phyloP scores from a whole-genome alignment of 1,284 basidiomycete species.

The Apiotrichum sp. region DNA sequence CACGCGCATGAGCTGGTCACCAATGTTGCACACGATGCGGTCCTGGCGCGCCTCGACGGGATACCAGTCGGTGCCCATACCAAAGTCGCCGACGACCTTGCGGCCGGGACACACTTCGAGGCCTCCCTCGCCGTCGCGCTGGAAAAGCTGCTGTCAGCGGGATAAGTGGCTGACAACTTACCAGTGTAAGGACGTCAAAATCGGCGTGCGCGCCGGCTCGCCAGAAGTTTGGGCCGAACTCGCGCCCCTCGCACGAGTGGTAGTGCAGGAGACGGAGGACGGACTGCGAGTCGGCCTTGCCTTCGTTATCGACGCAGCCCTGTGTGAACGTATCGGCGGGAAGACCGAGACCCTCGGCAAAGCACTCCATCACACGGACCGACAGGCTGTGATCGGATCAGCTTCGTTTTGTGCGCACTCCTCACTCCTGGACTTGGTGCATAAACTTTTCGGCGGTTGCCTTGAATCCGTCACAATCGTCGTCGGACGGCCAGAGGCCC shows the following conservation, averaged over 20 bases:
- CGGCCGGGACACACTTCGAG: slow-evolving; percentile 35
- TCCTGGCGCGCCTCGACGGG: slow-evolving; percentile 29
- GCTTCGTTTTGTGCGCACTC: too few relatives aligned
- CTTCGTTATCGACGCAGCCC: slow-evolving; percentile 23
- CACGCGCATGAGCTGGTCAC: slow-evolving; percentile 29
- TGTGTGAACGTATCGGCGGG: slow-evolving; percentile 26
- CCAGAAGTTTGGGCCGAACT: slow-evolving; percentile 32
- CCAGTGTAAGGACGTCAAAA: slow-evolving; percentile 30
- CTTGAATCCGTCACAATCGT: slow-evolving; percentile 20
- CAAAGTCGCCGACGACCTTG: slow-evolving; percentile 33
- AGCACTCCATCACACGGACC: slow-evolving; percentile 31
- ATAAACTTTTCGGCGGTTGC: slow-evolving; percentile 23
- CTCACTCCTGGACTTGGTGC: slow-evolving; percentile 25
- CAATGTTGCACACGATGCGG: slow-evolving; percentile 36
- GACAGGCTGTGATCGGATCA: slow-evolving; percentile 13
- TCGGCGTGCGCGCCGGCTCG: slow-evolving; percentile 35
- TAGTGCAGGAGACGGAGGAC: slow-evolving; percentile 31
- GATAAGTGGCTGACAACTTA: not conserved
- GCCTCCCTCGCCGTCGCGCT: slow-evolving; percentile 31
- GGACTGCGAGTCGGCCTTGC: slow-evolving; percentile 26
- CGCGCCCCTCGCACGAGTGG: slow-evolving; percentile 29
- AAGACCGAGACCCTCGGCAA: slow-evolving; percentile 30
- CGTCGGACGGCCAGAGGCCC: slow-evolving; percentile 27
- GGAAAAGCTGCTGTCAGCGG: slow-evolving; percentile 22
- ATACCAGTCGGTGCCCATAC: slow-evolving; percentile 28